Evolutionary conservation across 2,329 filamentous ascomycete genomes (phyloP), one percentile per base, ranked within the genome.

Genomic region (Magnaporthiopsis poae): DNA sequence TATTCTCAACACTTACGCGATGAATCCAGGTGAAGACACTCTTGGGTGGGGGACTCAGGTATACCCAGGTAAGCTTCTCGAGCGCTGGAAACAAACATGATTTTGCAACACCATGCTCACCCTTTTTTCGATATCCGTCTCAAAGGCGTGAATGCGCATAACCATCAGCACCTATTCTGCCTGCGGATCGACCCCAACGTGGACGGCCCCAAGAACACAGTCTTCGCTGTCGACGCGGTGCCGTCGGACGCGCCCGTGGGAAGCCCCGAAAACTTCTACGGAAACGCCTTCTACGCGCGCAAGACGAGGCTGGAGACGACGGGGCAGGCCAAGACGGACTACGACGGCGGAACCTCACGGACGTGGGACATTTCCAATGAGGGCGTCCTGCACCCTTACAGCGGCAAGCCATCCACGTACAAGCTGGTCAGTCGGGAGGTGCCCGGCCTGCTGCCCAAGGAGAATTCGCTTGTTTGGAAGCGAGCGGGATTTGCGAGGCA

Each of bases 141-240:
- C 46, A 64, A 64, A 72, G 82, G 91, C 60, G 92, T 96, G 73
- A 96, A 96, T 73, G 93, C 93, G 0, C 93, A 96, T 79, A 96
- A 96, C 80, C 93, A 97, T 77, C 92, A 97, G 77, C 93, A 97
- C 76, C 84, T 97, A 39, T 97, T 97, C 85, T 96, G 92, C 74
- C 80, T 97, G 61, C 90, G 93, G 60, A 81, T 96, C 61, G 90
- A 97, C 75, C 86, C 92, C 39, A 95, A 94, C 73, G 85, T 97
- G 66, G 93, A 96, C 74, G 93, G 93, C 0, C 86, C 88, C 0
- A 84, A 88, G 69, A 97, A 97, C 76, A 93, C 92, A 0, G 83
- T 96, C 68, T 94, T 92, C 80, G 86, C 93, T 78, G 88, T 89
- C 15, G 93, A 97, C 71, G 89, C 91, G 0, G 82, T 87, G 0